phyloP scores from a whole-genome alignment of 2,329 filamentous ascomycete species.

The Seiridium cupressi region DNA sequence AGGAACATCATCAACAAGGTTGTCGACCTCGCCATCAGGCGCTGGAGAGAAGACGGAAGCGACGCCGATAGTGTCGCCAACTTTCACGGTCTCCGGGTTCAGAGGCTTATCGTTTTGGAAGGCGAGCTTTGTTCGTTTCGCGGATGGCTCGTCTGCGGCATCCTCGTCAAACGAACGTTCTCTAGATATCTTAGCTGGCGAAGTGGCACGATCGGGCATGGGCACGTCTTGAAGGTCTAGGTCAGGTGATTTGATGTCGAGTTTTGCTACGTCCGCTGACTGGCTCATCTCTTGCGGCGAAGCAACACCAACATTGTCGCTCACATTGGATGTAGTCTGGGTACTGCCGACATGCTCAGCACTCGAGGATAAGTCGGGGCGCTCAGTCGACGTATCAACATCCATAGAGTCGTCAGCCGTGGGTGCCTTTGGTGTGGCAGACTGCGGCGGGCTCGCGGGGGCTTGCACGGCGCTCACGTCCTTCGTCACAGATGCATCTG shows the following conservation, averaged over 20 bases:
- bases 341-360: constrained; percentile 19
- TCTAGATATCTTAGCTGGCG: constrained; percentile 59
- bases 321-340: constrained; percentile 18
- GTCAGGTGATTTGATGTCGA: constrained; percentile 24
- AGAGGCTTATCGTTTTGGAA: constrained; percentile 29
- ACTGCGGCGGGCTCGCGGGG: background rate
- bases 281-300: constrained; percentile 30
- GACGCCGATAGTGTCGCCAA: constrained; percentile 23
- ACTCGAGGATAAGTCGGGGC: constrained; percentile 16
- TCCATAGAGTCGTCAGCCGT: constrained; percentile 25
- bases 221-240: constrained; percentile 18
- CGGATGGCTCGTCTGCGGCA: constrained; percentile 59
- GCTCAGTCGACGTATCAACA: constrained; percentile 22
- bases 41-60: constrained; percentile 15
- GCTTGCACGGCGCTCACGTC: background rate
- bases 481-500: constrained; percentile 2
- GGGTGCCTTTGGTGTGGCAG: background rate
- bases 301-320: constrained; percentile 18
- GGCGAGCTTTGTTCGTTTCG: constrained; percentile 82
- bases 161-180: constrained; percentile 72
- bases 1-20: constrained; percentile 30
- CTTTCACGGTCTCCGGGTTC: constrained; percentile 42
- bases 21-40: constrained; percentile 17
- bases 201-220: constrained; percentile 21
- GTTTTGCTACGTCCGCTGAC: constrained; percentile 27